Evolutionary conservation across 2,329 filamentous ascomycete species (phyloP), one percentile per base, ranked within the genome.

Genomic region (Epichloe sylvatica): DNA sequence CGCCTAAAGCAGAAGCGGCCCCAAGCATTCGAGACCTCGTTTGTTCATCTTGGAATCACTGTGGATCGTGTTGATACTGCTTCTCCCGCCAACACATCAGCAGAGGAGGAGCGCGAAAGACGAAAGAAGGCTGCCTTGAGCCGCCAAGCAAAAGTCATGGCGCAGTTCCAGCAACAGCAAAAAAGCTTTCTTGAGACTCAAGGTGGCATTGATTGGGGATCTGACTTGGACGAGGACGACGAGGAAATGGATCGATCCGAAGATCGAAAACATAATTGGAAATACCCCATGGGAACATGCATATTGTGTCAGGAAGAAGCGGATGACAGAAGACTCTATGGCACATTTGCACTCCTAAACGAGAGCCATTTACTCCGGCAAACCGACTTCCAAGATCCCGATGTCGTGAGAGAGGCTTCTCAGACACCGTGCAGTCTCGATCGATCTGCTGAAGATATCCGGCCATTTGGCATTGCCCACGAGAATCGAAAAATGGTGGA

Each of bases 251-350:
- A 70, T 15, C 71, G 76, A 8, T 71, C 76, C 11, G 81, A 86
- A 57, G 79, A 82, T 58, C 77, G 80, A 45, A 82, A 81, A 61
- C 65, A 69, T 50, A 66, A 64, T 47, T 94, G 90, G 81, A 92
- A 89, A 62, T 98, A 94, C 62, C 92, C 94, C 1, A 79, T 81
- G 23, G 92, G 90, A 15, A 94, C 89, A 23, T 98, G 92, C 64
- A 96, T 98, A 49, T 71, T 97, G 15, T 98, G 92, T 61, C 92
- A 97, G 65, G 94, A 98, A 67, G 89, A 96, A 57, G 92, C 88
- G 2, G 89, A 91, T 58, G 91, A 97, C 55, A 82, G 83, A 12
- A 80, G 83, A 39, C 75, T 97, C 1, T 97, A 94, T 62, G 92
- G 92, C 52, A 95, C 91, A 0, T 97, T 98, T 69, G 88, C 87